A percentile compares a stretch with the other conserved stretches of the same genome.
phyloP scores from a whole-genome alignment of 352 stramenopile genomes.

The Phytophthora macrochlamydospora region DNA sequence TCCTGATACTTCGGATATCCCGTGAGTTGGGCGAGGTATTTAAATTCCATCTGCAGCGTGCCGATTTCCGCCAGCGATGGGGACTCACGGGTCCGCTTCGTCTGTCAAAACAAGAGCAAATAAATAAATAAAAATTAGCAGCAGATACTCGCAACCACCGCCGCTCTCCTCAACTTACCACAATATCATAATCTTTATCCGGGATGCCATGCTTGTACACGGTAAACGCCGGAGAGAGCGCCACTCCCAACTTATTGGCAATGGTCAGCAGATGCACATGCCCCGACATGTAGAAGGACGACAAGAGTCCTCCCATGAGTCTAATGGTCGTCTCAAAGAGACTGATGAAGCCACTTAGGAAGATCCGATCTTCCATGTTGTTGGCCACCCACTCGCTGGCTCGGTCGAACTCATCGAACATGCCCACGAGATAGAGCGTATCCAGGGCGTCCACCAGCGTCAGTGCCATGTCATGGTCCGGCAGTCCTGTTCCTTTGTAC shows the following conservation, averaged over 20 bases:
- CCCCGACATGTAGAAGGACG: conserved; percentile 66
- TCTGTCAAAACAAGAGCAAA: conserved; percentile 16
- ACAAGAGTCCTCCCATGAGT: conserved; percentile 72
- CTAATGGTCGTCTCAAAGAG: conserved; percentile 87
- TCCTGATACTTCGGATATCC: conserved; percentile 64
- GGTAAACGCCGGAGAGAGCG: conserved; percentile 64
- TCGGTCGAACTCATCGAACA: conserved; percentile 80
- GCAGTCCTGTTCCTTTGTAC: conserved; percentile 60
- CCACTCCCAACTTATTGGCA: conserved; percentile 66
- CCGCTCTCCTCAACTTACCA: conserved; percentile 33
- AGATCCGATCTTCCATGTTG: conserved; percentile 75
- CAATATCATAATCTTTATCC: conserved; percentile 68
- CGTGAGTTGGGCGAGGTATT: conserved; percentile 72
- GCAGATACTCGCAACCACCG: neutral
- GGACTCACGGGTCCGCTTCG: conserved; percentile 38
- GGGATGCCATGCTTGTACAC: conserved; percentile 59
- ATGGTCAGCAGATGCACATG: conserved; percentile 61
- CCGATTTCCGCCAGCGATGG: conserved; percentile 70
- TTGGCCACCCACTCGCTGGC: conserved; percentile 67
- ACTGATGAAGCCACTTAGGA: conserved; percentile 64
- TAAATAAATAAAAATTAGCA: conserved; percentile 1
- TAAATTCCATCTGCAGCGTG: conserved; percentile 84
- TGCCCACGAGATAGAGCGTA: conserved; percentile 74
- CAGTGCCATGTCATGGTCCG: conserved; percentile 75
- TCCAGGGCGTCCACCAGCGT: conserved; percentile 83